Base-by-base conservation (phyloP, 2,329 filamentous ascomycete genomes). In the Helotiales sp. region DNA sequence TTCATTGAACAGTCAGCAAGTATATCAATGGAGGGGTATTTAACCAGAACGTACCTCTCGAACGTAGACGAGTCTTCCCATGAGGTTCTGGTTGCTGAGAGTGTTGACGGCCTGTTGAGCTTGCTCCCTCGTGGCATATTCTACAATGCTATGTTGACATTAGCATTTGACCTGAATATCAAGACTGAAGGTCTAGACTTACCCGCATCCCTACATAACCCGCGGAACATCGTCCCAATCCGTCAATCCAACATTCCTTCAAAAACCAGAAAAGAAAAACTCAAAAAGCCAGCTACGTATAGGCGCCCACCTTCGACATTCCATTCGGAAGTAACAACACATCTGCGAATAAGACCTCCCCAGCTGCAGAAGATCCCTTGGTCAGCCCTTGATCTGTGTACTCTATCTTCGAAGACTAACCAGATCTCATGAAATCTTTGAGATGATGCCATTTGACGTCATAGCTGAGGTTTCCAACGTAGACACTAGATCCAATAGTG, bases 271-370 rank as follows among this genome's bases (percentile, higher is more conserved):
- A 84, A 81, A 80, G 77, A 81, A 84, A 83, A 82, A 86, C 84
- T 83, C 80, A 89, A 83, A 88, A 89, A 88, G 92, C 92, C 88
- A 90, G 89, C 91, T 91, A 94, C 87, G 85, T 89, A 86, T 92
- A 91, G 87, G 90, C 89, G 93, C 93, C 93, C 94, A 98, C 95
- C 95, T 99, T 99, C 93, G 95, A 98, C 96, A 99, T 99, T 94
- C 96, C 96, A 88, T 99, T 99, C 79, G 96, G 96, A 91, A 99
- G 93, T 83, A 97, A 87, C 84, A 99, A 90, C 80, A 99, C 96
- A 88, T 99, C 96, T 86, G 96, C 96, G 85, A 97, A 99, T 85
- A 98, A 89, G 82, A 99, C 96, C 83, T 98, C 95, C 88, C 96
- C 96, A 85, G 96, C 96, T 98, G 83, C n/a, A 78, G 65, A 73